Evolutionary conservation across 73 alveolate species (phyloP), one percentile per base, ranked within the genome.

Genomic region (Paramecium caudatum): DNA sequence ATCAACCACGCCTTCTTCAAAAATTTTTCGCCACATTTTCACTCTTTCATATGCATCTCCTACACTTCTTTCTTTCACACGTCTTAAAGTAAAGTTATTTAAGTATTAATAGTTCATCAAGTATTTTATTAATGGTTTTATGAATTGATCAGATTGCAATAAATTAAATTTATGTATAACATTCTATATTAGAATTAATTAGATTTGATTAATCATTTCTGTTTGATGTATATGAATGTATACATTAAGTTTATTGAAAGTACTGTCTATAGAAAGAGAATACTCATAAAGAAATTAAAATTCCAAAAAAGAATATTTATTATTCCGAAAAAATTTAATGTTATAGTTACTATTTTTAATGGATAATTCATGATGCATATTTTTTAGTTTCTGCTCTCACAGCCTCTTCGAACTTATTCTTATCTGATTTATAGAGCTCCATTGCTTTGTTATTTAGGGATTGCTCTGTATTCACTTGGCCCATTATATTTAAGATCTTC

Each of bases 371-470:
- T 39, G 48, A 39, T 39, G 9, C 9, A 39, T 39, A 39, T 39
- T 9, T 5, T 45, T 74, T 6, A 9, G 68, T 45, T 41, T 74
- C 88, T 17, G 69, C 82, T 81, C 47, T 82, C 10, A 49, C 94
- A 30, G 63, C 46, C 19, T 62, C 69, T 68, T 50, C 93, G 49
- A 65, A 91, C 39, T 62, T 82, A 45, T 21, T 33, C 13, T 55
- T 85, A 41, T 91, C 91, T 43, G 25, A 65, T 61, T 82, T 83
- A 80, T 82, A 82, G 27, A 82, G 81, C 27, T 82, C 90, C 48
- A 93, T 82, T 8, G 92, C 92, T 46, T 91, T 91, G 19, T 70
- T 86, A 41, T 91, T 92, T 27, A 90, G 32, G 17, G 93, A 92
- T 41, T 80, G 82, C 32, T 91, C 95, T 5, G 81, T 69, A 46